A percentile compares a stretch with the other conserved stretches of the same genome.
These are phyloP conservation scores for Dendrobium officinale DNA, from an alignment of 106 monocot species.

Conservation along the genomic window DNA sequence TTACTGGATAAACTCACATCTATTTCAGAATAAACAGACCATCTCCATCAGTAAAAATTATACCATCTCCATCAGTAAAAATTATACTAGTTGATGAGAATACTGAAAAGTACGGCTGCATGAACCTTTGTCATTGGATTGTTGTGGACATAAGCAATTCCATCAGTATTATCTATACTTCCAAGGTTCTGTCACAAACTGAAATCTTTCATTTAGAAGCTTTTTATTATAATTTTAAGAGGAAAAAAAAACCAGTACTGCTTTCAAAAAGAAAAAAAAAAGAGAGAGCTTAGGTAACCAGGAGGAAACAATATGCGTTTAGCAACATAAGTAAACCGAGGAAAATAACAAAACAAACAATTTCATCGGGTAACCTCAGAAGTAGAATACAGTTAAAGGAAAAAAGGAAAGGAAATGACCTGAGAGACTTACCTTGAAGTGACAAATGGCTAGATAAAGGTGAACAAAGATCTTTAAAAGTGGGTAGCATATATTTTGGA, in stretches of 20 bases:
- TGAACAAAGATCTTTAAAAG: not conserved
- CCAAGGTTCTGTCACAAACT: not conserved
- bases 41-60: too few relatives aligned
- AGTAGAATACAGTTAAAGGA: not conserved
- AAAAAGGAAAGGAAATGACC: not conserved
- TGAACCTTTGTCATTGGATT: not conserved
- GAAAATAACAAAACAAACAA: not conserved
- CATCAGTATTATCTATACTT: not conserved
- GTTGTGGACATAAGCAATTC: not conserved
- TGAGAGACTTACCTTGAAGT: not conserved
- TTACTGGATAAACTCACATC: too few relatives aligned
- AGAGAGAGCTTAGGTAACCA: not conserved
- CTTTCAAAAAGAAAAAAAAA: not conserved
- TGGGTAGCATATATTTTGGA: not conserved
- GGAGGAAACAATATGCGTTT: not conserved
- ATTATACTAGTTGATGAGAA: too few relatives aligned
- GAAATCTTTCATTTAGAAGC: not conserved
- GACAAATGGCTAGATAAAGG: not conserved
- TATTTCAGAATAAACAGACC: too few relatives aligned
- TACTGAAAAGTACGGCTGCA: too few relatives aligned
- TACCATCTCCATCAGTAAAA: too few relatives aligned
- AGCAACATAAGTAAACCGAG: too few relatives aligned
- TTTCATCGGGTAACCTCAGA: not conserved
- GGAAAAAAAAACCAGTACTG: not conserved
- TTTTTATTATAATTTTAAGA: not conserved